phyloP scores from a whole-genome alignment of 768 basidiomycete genomes.

The Phallus indusiatus region DNA sequence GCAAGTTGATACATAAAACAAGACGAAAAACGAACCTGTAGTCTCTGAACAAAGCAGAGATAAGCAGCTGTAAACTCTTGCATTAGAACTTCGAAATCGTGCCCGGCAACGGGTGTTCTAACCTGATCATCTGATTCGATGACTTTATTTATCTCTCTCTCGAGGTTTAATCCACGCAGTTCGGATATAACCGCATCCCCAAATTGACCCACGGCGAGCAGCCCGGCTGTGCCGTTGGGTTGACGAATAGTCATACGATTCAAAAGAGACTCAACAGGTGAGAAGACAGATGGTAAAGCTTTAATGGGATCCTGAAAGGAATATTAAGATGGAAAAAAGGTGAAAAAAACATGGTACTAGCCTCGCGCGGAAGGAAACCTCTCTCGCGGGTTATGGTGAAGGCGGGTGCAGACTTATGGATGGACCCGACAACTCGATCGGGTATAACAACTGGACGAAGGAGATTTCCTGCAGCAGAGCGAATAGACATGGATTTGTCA shows the following conservation, averaged over 20 bases:
- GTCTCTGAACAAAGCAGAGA: slow-evolving; percentile 21
- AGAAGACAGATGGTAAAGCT: slow-evolving; percentile 19
- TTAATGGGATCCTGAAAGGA: slow-evolving; percentile 18
- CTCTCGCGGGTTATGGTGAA: slow-evolving; percentile 7
- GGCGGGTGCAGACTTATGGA: background rate
- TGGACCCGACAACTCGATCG: background rate
- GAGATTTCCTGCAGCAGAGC: background rate
- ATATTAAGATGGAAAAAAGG: background rate
- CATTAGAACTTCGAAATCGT: background rate
- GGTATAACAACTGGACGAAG: slow-evolving; percentile 3
- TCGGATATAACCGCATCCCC: slow-evolving; percentile 21
- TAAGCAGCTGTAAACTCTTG: slow-evolving; percentile 8
- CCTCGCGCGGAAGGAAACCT: slow-evolving; percentile 6
- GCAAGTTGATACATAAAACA: background rate
- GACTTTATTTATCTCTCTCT: slow-evolving; percentile 16
- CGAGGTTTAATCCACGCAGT: slow-evolving; percentile 18
- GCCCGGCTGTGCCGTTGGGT: slow-evolving; percentile 21
- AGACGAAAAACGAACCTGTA: slow-evolving; percentile 11
- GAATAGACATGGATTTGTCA: slow-evolving; percentile 1
- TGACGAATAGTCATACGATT: slow-evolving; percentile 23
- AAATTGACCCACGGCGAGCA: slow-evolving; percentile 20
- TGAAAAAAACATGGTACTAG: background rate
- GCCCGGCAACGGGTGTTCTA: background rate
- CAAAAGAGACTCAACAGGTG: slow-evolving; percentile 20
- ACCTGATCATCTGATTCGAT: slow-evolving; percentile 6